Evolutionary conservation across 306 rosid species (phyloP).

Genomic region (Quercus glauca): DNA sequence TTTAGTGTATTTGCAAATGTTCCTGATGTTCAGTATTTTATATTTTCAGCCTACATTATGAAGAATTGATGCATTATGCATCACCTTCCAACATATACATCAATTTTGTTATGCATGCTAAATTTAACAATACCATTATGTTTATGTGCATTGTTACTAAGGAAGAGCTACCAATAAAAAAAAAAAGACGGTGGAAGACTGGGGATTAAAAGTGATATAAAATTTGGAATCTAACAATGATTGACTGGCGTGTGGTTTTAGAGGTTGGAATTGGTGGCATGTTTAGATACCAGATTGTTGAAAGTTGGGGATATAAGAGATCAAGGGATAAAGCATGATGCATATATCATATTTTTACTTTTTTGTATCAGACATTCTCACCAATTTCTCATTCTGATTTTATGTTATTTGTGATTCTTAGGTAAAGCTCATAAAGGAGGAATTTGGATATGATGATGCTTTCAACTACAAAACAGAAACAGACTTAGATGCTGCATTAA

Average conservation of each 20-base stretch:
- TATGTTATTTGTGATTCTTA: conserved; percentile 4
- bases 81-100: not conserved
- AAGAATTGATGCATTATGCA: not conserved
- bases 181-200: not conserved
- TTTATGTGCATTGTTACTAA: not conserved
- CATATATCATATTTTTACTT: not conserved
- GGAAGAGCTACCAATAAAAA: not conserved
- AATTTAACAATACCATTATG: not conserved
- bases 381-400: not conserved
- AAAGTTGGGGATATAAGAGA: not conserved
- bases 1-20: not conserved
- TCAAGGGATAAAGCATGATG: not conserved
- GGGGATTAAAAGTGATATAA: not conserved
- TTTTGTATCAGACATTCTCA: not conserved
- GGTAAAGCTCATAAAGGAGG: conserved; percentile 64
- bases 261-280: not conserved
- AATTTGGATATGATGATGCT: conserved; percentile 70
- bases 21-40: not conserved
- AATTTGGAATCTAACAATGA: not conserved
- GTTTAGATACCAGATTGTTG: not conserved
- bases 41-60: not conserved
- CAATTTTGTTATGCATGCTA: not conserved
- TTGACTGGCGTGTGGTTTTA: not conserved
- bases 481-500: conserved; percentile 55
- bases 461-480: conserved; percentile 60